Conservation (phyloP, 306 rosid species). For the Malus sylvestris region DNA sequence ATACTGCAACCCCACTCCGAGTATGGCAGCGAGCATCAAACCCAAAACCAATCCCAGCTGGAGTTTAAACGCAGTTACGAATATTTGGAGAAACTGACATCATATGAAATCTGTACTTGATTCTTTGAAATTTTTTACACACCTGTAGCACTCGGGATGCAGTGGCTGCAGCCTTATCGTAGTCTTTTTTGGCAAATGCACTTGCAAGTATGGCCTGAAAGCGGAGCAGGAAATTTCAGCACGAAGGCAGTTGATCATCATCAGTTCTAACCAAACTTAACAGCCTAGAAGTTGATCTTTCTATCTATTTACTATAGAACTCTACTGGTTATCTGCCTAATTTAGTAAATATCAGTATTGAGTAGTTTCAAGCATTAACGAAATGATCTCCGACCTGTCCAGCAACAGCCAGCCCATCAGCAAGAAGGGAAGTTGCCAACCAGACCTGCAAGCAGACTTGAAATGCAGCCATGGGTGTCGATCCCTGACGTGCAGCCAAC, state of each 20-base stretch:
- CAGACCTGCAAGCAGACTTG: constrained; percentile 95
- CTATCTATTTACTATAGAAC: too few species aligned
- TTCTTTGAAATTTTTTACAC: background rate
- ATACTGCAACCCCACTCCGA: constrained; percentile 66
- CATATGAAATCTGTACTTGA: background rate
- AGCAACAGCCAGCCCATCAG: constrained; percentile 95
- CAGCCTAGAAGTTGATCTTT: background rate
- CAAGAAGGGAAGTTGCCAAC: constrained; percentile 89
- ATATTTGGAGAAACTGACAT: background rate
- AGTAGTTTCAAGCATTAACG: background rate
- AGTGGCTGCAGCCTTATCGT: constrained; percentile 55
- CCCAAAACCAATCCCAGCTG: constrained; percentile 91
- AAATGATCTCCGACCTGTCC: constrained; percentile 65
- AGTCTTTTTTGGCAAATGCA: constrained; percentile 83
- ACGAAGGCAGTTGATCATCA: background rate
- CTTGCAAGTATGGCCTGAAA: constrained; percentile 87
- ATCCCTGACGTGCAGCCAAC: constrained; percentile 77
- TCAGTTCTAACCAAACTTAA: background rate
- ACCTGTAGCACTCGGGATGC: constrained; percentile 91
- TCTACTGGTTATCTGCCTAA: background rate
- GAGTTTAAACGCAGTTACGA: constrained; percentile 8
- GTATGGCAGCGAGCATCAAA: constrained; percentile 49
- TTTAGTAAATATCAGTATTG: background rate
- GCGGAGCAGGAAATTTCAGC: background rate
- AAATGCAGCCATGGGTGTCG: constrained; percentile 95